Evolutionary conservation across 2,329 filamentous ascomycete species (phyloP), one percentile per base, ranked within the genome.

Genomic region (Paecilomyces variotii): DNA sequence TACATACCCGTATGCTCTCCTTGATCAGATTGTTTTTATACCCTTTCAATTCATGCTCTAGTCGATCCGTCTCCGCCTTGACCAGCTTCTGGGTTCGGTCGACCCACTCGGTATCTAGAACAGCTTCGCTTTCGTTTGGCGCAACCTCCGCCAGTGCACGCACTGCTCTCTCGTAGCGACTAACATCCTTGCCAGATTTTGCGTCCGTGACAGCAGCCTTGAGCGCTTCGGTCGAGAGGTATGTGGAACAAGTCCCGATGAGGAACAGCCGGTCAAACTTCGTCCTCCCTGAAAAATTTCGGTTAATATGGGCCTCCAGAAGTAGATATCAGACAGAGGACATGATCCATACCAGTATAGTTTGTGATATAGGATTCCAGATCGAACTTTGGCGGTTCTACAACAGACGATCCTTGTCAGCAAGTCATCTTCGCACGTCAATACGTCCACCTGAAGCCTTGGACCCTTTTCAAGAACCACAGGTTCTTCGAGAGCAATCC

Each of bases 11-110:
- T 68, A 97, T 96, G 77, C 91, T 97, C 77, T 99, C 94, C 72
- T 97, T 96, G 67, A 99, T 91, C 51, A 97, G 78, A 68, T 97
- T 99, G 71, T 97, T 96, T 76, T 94, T 96, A 75, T 97, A 97
- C 1, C 87, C 88, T 73, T 91, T 92, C 24, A 99, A 80, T 73
- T 97, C 91, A 14, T 83, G 79, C 70, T 97, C 91, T 57, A 97
- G 79, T n/a, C 88, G 84, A 57, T 85, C 80, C 0, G 87, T 87
- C 72, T 96, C 88, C 1, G 78, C 76, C 64, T 84, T 84, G 66
- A 92, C 90, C 56, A 82, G 78, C 62, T 84, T 84, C 25, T 86
- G 84, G 39, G 83, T 87, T 59, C 77, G 79, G 6, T 87, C 82
- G n/a, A 88, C 82, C 93, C 93, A 97, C n/a, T 78, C 77, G 25